Conservation (phyloP, 768 basidiomycete genomes). For the Cystobasidium onofrii region DNA sequence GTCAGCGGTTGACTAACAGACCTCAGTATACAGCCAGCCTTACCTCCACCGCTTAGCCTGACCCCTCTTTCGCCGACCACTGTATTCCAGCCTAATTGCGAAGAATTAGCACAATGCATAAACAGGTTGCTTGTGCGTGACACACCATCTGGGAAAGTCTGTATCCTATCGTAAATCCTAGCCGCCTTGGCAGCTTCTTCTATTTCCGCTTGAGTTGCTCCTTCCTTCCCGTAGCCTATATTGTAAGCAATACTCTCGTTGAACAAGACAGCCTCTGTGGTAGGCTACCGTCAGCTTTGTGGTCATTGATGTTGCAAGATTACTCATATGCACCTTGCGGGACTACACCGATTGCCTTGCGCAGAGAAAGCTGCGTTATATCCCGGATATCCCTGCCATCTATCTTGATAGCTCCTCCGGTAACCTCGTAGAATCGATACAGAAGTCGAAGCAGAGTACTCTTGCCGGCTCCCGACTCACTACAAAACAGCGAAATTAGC, state of each 20-base stretch:
- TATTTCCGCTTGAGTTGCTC: constrained; percentile 62
- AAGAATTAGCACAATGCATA: background rate
- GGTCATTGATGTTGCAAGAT: background rate
- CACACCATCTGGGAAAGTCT: constrained; percentile 63
- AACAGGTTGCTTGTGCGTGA: too few species aligned
- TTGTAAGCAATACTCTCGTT: constrained; percentile 37
- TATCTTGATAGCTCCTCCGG: constrained; percentile 51
- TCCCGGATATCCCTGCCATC: constrained; percentile 82
- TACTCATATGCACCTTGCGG: constrained; percentile 66
- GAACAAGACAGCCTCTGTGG: constrained; percentile 36
- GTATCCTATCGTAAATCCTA: constrained; percentile 77
- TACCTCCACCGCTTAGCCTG: constrained; percentile 70
- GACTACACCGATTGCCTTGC: constrained; percentile 77
- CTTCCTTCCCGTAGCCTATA: constrained; percentile 51
- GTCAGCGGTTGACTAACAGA: background rate
- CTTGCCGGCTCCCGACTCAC: constrained; percentile 34
- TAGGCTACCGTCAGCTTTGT: background rate
- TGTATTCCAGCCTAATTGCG: constrained; percentile 57
- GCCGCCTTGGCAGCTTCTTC: constrained; percentile 70
- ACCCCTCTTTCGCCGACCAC: constrained; percentile 82
- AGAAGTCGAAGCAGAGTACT: constrained; percentile 52
- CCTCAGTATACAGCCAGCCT: background rate
- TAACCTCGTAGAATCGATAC: constrained; percentile 85
- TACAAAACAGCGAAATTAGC: constrained; percentile 21
- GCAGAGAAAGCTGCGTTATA: constrained; percentile 69